Percentiles rank a stretch among this genome's conserved stretches.
Conservation (phyloP, 2,329 filamentous ascomycete genomes). For the Ceratocystis destructans region DNA sequence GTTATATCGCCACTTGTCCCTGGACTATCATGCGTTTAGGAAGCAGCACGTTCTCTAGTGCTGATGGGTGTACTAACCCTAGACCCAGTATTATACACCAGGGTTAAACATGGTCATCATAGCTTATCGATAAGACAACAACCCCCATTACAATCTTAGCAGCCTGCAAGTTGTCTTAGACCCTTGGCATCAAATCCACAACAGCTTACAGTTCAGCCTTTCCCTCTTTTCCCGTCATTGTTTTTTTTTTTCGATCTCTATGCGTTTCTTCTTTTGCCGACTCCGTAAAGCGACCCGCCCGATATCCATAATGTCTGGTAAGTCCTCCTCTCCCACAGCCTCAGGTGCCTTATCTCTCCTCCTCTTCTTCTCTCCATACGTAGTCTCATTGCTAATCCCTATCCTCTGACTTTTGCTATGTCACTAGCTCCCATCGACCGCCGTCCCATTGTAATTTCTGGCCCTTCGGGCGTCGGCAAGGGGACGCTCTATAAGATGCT, state of each 20-base stretch:
- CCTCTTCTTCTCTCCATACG: neutral
- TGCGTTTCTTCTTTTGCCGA: conserved; percentile 11
- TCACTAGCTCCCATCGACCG: conserved; percentile 30
- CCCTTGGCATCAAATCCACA: neutral
- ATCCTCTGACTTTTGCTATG: neutral
- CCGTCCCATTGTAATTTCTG: conserved; percentile 63
- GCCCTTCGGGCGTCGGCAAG: conserved; percentile 69
- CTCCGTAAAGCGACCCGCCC: conserved; percentile 11
- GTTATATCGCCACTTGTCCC: neutral
- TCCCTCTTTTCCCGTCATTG: neutral
- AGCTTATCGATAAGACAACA: neutral
- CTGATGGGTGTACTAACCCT: neutral
- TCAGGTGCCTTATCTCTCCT: neutral
- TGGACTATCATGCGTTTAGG: neutral
- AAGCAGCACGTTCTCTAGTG: neutral
- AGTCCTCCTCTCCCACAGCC: neutral
- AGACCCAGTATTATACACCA: neutral
- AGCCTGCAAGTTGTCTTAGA: neutral
- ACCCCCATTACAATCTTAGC: neutral
- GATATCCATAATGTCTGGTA: conserved; percentile 17
- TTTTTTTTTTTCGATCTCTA: neutral
- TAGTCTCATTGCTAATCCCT: conserved; percentile 19
- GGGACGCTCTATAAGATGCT: conserved; percentile 64
- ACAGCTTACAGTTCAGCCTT: neutral
- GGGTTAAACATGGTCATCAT: neutral